Evolutionary conservation across 495 filamentous ascomycete genomes (phyloP).

Genomic region (Neurospora sp.): DNA sequence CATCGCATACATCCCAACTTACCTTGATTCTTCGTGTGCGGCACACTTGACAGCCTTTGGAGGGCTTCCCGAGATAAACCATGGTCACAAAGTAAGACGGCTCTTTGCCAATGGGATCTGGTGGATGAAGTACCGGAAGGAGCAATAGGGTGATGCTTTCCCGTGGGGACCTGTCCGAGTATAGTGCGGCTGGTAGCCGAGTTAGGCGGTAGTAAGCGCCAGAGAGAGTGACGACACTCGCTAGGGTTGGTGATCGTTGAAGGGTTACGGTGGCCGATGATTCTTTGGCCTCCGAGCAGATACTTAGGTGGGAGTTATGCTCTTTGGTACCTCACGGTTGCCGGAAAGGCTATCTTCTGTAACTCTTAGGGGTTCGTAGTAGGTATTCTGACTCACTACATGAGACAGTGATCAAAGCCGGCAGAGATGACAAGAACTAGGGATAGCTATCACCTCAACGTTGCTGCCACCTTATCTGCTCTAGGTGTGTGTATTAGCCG

Average conservation of each 20-base stretch:
- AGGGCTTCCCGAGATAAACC: slow-evolving; percentile 69
- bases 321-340: neutral
- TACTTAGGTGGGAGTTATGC: neutral
- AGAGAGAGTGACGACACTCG: neutral
- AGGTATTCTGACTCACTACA: neutral
- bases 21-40: slow-evolving; percentile 64
- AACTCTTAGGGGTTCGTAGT: neutral
- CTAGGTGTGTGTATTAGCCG: neutral
- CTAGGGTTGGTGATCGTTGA: neutral
- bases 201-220: neutral
- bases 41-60: slow-evolving; percentile 64
- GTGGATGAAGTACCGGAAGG: neutral
- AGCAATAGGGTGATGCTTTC: neutral
- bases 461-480: neutral
- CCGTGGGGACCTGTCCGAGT: neutral
- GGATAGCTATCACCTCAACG: neutral
- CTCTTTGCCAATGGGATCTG: neutral
- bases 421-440: neutral
- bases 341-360: neutral
- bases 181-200: neutral
- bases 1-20: slow-evolving; percentile 11
- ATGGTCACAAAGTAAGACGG: slow-evolving; percentile 25
- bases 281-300: neutral
- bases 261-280: neutral
- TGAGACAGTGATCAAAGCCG: neutral